These are phyloP conservation scores for Astraeus odoratus DNA, from an alignment of 768 basidiomycete species.

Conservation along the genomic window DNA sequence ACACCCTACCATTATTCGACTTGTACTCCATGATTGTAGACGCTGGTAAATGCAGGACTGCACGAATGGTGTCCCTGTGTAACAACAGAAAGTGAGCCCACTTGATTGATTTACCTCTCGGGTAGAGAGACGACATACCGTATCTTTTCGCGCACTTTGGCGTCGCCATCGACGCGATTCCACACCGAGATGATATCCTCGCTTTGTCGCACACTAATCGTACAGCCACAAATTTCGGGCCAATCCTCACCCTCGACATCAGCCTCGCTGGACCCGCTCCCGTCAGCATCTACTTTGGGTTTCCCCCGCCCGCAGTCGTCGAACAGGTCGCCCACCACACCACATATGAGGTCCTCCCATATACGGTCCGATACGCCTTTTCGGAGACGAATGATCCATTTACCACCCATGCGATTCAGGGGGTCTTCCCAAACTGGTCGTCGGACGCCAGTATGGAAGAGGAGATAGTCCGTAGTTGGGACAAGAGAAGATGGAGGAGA, in stretches of 20 bases:
- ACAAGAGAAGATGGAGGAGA: slow-evolving; percentile 75
- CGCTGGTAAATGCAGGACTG: slow-evolving; percentile 67
- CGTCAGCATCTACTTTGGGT: slow-evolving; percentile 23
- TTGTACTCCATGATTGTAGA: slow-evolving; percentile 91
- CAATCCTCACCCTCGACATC: slow-evolving; percentile 38
- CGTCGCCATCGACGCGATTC: slow-evolving; percentile 79
- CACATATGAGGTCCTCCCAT: slow-evolving; percentile 86
- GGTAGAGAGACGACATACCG: slow-evolving; percentile 47
- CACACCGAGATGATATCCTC: slow-evolving; percentile 94
- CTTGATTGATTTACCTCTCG: background rate
- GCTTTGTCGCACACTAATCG: slow-evolving; percentile 85
- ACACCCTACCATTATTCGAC: slow-evolving; percentile 68
- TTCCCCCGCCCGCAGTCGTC: slow-evolving; percentile 45
- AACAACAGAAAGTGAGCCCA: slow-evolving; percentile 4
- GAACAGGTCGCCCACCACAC: slow-evolving; percentile 87
- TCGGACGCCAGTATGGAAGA: slow-evolving; percentile 81
- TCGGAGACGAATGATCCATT: slow-evolving; percentile 90
- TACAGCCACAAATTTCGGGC: slow-evolving; percentile 91
- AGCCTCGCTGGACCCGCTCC: slow-evolving; percentile 28
- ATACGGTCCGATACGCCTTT: slow-evolving; percentile 88
- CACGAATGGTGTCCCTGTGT: slow-evolving; percentile 70
- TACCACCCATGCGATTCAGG: slow-evolving; percentile 79
- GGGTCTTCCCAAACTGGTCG: slow-evolving; percentile 97
- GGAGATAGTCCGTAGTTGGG: slow-evolving; percentile 90
- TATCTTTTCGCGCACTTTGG: slow-evolving; percentile 72